Evolutionary conservation across 2,329 filamentous ascomycete genomes (phyloP).

Genomic region (Beauveria sp.): DNA sequence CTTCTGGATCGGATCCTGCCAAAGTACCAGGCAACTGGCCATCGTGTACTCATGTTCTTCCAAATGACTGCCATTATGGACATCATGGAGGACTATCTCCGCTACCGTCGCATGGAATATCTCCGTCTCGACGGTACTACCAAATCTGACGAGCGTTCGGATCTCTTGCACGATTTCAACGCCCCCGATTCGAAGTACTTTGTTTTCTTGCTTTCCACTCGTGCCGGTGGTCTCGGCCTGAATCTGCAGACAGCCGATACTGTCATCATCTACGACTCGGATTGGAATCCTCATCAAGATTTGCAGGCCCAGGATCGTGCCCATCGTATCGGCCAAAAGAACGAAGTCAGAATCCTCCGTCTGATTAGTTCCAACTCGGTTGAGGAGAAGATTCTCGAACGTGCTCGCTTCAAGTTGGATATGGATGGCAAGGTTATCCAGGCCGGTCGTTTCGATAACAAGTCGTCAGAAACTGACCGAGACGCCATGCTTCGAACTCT

Average conservation of each 20-base stretch:
- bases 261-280: conserved; percentile 98
- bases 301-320: conserved; percentile 98
- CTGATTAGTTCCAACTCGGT: conserved; percentile 95
- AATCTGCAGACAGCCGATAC: conserved; percentile 97
- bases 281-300: conserved; percentile 99
- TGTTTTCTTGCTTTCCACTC: conserved; percentile 96
- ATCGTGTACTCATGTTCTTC: conserved; percentile 99
- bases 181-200: conserved; percentile 86
- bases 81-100: conserved; percentile 98
- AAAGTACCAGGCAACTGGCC: conserved; percentile 84
- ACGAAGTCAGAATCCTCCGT: conserved; percentile 92
- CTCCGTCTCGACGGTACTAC: conserved; percentile 93
- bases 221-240: conserved; percentile 93
- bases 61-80: conserved; percentile 99
- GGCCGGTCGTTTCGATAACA: conserved; percentile 98
- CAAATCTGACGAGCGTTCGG: conserved; percentile 93
- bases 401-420: conserved; percentile 94
- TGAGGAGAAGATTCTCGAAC: conserved; percentile 96
- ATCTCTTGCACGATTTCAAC: conserved; percentile 84
- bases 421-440: conserved; percentile 99
- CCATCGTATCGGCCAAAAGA: conserved; percentile 99
- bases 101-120: conserved; percentile 75
- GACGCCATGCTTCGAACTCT: conserved; percentile 93
- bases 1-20: conserved; percentile 84
- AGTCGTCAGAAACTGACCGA: conserved; percentile 96